These are phyloP conservation scores for Mediolabrus comicus DNA, from an alignment of 108 stramenopile genomes.

Conservation along the genomic window DNA sequence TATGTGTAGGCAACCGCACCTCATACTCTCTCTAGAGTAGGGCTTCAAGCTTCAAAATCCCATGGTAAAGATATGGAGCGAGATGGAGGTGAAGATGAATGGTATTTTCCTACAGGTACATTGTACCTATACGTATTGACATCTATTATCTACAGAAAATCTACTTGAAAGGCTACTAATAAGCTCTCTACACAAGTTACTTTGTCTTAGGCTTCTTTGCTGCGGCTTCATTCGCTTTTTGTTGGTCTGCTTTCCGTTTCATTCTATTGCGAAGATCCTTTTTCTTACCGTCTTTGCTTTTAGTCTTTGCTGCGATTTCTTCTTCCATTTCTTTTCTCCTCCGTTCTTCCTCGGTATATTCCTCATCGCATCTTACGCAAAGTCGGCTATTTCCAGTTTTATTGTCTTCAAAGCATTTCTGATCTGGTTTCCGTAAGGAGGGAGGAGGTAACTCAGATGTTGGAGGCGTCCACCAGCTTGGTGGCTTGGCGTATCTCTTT, in stretches of 20 bases:
- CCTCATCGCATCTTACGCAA: constrained; percentile 78
- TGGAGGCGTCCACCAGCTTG: constrained; percentile 70
- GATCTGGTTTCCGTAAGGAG: constrained; percentile 67
- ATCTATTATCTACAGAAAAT: not conserved
- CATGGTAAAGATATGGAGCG: too few species aligned
- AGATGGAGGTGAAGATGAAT: too few species aligned
- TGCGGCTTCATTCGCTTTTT: not conserved
- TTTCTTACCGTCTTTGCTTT: constrained; percentile 42
- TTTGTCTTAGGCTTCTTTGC: constrained; percentile 12
- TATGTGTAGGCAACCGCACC: too few species aligned
- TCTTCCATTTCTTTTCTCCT: constrained; percentile 47
- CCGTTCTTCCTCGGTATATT: constrained; percentile 56
- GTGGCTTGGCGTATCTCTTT: constrained; percentile 73
- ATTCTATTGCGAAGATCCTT: constrained; percentile 49
- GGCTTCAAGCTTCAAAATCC: too few species aligned
- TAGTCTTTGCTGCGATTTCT: constrained; percentile 49
- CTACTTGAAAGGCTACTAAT: too few species aligned
- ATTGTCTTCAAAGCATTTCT: constrained; percentile 67
- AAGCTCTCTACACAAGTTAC: too few species aligned
- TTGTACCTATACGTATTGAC: too few species aligned
- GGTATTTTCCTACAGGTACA: too few species aligned
- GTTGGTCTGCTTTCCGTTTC: constrained; percentile 40
- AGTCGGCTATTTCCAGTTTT: constrained; percentile 49
- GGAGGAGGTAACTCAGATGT: constrained; percentile 54
- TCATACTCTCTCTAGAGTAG: too few species aligned